Evolutionary conservation across 163 green algal genomes (phyloP), one percentile per base, ranked within the genome.

Genomic region (Scenedesmus sp.): DNA sequence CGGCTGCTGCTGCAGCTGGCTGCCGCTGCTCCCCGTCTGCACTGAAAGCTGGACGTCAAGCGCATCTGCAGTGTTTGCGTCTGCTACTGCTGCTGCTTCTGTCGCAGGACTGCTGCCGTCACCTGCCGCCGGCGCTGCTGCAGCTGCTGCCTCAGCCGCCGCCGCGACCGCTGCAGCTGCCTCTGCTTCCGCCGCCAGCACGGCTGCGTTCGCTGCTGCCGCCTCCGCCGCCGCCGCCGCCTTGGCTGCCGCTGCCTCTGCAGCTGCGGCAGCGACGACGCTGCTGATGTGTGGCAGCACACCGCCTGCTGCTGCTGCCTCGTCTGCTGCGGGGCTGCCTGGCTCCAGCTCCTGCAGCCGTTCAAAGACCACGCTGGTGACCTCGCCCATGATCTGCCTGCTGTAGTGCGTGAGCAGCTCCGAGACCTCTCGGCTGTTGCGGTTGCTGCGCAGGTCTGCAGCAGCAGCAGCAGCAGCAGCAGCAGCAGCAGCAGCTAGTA

Each of bases 381-480:
- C 96, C 85, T 99, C 97, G 2, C 94, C 90, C 93, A 99, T 95
- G 4, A 96, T 96, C 66, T 97, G 93, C 18, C 96, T 93, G 13
- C 95, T 96, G 20, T 96, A 95, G 84, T 97, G 95, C 26, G 96
- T 96, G 79, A 99, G 94, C 90, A 99, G 90, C 88, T 97, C 96
- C 91, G 94, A 93, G 59, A 97, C 89, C 88, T 93, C 79, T 7
- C 89, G 13, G 70, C 73, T 64, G 82, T 67, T 91, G 88, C 76
- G 60, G 26, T 46, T 88, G 83, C 91, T 91, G 60, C 55, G 67
- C 64, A 84, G 57, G 15, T 77, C 88, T 92, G 88, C 81, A 73
- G 55, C 26, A 16, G 87, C 56, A 54, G 87, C 23, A 59, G 87
- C 57, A 54, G 76, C 46, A 64, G 59, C 10, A 4, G 26, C 46